Evolutionary conservation across 306 rosid genomes (phyloP).

Genomic region (Boehmeria nivea): DNA sequence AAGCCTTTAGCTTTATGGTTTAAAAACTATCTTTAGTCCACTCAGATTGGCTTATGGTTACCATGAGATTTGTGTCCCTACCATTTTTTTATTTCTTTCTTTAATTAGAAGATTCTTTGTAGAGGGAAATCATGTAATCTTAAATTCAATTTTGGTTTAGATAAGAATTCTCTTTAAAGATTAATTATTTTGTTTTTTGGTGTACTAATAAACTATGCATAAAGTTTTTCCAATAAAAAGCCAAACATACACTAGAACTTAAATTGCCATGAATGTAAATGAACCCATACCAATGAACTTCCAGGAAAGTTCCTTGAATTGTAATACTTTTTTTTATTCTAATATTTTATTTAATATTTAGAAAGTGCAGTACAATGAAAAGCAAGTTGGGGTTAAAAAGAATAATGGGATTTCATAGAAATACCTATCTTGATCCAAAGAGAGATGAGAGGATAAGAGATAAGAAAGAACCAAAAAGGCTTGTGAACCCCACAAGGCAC

Average conservation of each 20-base stretch:
- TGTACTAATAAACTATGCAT: too few relatives aligned
- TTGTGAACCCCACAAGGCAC: conserved; percentile 27
- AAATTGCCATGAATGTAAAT: too few relatives aligned
- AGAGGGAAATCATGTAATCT: too few relatives aligned
- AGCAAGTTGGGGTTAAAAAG: background rate
- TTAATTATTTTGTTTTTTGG: too few relatives aligned
- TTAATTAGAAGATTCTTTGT: too few relatives aligned
- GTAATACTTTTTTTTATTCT: background rate
- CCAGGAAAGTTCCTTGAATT: background rate
- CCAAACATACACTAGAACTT: too few relatives aligned
- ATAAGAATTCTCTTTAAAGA: too few relatives aligned
- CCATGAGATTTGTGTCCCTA: too few relatives aligned
- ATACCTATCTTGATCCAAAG: conserved; percentile 30
- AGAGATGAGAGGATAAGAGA: conserved; percentile 17
- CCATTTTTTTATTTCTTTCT: too few relatives aligned
- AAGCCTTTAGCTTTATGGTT: background rate
- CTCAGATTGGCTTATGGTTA: background rate
- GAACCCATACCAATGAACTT: too few relatives aligned
- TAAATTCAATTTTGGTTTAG: too few relatives aligned
- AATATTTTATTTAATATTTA: background rate
- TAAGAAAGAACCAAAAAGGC: conserved; percentile 26
- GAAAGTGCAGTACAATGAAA: conserved; percentile 16
- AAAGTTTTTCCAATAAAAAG: background rate
- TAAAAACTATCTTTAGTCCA: background rate
- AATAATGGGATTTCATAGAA: conserved; percentile 20